Percentiles rank a stretch among this genome's conserved stretches.
These are phyloP conservation scores for Eucalyptus urophylla DNA, from an alignment of 345 rosid species.

Conservation along the genomic window DNA sequence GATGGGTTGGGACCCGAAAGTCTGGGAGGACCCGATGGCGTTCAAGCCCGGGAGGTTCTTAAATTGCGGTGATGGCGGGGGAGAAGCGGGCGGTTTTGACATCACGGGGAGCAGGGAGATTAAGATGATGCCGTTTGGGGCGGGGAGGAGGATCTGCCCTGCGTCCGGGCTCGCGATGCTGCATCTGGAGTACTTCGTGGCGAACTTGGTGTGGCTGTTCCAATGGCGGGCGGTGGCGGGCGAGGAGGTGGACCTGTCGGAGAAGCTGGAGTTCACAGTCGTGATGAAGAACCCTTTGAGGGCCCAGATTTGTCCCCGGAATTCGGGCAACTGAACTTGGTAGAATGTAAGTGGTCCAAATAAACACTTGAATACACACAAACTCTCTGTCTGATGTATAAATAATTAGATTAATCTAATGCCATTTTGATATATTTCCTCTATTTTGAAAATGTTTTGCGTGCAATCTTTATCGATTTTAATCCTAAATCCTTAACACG, in stretches of 20 bases:
- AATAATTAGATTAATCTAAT: too few relatives aligned
- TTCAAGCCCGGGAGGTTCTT: too few relatives aligned
- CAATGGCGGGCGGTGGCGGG: neutral
- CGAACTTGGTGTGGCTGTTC: neutral
- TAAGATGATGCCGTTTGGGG: neutral
- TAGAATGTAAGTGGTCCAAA: neutral
- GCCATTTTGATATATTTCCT: too few relatives aligned
- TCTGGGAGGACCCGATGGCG: too few relatives aligned
- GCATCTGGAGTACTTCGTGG: slow-evolving; percentile 1
- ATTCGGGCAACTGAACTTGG: neutral
- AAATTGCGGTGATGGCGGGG: neutral
- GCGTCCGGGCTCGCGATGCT: neutral
- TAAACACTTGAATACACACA: too few relatives aligned
- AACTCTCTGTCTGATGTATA: too few relatives aligned
- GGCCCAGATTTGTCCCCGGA: neutral
- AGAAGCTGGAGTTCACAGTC: neutral
- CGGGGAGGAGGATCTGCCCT: slow-evolving; percentile 1
- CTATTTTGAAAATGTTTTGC: too few relatives aligned
- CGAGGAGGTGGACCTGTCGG: neutral
- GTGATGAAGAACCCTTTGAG: slow-evolving; percentile 3
- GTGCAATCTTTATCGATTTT: too few relatives aligned
- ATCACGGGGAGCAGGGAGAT: neutral
- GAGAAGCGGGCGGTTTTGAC: neutral
- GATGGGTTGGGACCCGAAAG: too few relatives aligned
- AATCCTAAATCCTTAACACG: too few relatives aligned